A percentile compares a stretch with the other conserved stretches of the same genome.
Evolutionary conservation across 2,329 filamentous ascomycete genomes (phyloP).

Genomic region (Trichoderma atrobrunneum): DNA sequence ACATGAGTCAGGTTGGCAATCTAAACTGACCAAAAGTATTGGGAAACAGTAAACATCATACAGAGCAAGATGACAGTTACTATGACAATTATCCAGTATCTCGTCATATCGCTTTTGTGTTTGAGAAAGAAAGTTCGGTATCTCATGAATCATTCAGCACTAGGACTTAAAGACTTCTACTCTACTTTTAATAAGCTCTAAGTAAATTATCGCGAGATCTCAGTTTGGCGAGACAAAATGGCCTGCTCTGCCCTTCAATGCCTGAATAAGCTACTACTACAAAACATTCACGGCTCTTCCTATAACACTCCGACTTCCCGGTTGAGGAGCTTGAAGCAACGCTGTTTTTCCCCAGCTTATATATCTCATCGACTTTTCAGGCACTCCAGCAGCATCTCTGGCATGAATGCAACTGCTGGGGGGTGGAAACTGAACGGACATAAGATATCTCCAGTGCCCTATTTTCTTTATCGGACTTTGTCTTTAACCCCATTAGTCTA

Average conservation of each 20-base stretch:
- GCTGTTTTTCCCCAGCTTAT: background rate
- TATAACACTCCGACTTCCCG: background rate
- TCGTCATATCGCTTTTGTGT: background rate
- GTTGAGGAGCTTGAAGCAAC: background rate
- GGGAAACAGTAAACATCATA: background rate
- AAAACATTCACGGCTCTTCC: background rate
- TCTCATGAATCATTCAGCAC: background rate
- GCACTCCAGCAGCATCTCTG: background rate
- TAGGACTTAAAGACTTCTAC: background rate
- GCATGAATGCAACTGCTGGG: background rate
- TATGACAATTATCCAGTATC: background rate
- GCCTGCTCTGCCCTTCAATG: background rate
- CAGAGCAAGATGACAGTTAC: background rate
- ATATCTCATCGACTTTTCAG: background rate
- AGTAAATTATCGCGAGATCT: background rate
- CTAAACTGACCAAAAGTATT: background rate
- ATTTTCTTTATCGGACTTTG: background rate
- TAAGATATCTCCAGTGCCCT: background rate
- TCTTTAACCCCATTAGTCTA: background rate
- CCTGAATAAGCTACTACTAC: background rate
- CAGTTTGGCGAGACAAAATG: background rate
- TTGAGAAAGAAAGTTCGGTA: background rate
- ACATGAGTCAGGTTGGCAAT: background rate
- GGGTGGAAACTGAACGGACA: background rate
- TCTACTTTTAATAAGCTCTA: too few relatives aligned